Conservation (phyloP, 768 basidiomycete genomes). For the Lactarius sanguifluus region DNA sequence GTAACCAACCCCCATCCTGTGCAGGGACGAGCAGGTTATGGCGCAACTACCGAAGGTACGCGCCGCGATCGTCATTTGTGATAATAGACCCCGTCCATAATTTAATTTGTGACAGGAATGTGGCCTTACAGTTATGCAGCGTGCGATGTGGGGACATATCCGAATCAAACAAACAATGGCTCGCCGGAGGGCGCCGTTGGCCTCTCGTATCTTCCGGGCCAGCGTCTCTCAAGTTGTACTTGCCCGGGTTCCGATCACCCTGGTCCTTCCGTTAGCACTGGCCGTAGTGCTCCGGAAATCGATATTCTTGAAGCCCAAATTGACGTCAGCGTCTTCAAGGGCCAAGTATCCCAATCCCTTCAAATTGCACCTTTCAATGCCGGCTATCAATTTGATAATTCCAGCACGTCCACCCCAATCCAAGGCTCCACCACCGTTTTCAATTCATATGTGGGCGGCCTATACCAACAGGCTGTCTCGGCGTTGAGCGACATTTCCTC, state of each 20-base stretch:
- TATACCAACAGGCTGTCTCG: conserved; percentile 74
- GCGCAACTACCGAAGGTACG: conserved; percentile 79
- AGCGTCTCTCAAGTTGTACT: conserved; percentile 84
- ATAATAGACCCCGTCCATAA: neutral
- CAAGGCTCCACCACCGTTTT: conserved; percentile 52
- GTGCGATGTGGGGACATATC: conserved; percentile 86
- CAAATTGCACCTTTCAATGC: conserved; percentile 81
- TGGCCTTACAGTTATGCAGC: conserved; percentile 84
- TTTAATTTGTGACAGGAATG: conserved; percentile 36
- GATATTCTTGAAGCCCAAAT: conserved; percentile 88
- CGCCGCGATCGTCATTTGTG: neutral
- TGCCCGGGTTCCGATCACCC: conserved; percentile 87
- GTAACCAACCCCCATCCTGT: conserved; percentile 26
- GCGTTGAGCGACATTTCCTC: conserved; percentile 57
- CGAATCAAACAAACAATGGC: conserved; percentile 68
- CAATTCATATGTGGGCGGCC: conserved; percentile 70
- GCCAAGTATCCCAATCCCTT: conserved; percentile 75
- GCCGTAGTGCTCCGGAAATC: conserved; percentile 87
- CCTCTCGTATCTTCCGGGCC: conserved; percentile 82
- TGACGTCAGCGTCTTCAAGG: conserved; percentile 49
- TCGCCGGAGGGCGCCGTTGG: conserved; percentile 49
- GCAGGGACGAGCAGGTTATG: conserved; percentile 83
- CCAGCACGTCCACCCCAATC: conserved; percentile 51
- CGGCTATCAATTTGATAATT: conserved; percentile 59
- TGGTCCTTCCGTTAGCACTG: conserved; percentile 63